Percentiles rank a stretch among this genome's conserved stretches.
Evolutionary conservation across 108 stramenopile species (phyloP).

Genomic region (Epithemia pelagica): DNA sequence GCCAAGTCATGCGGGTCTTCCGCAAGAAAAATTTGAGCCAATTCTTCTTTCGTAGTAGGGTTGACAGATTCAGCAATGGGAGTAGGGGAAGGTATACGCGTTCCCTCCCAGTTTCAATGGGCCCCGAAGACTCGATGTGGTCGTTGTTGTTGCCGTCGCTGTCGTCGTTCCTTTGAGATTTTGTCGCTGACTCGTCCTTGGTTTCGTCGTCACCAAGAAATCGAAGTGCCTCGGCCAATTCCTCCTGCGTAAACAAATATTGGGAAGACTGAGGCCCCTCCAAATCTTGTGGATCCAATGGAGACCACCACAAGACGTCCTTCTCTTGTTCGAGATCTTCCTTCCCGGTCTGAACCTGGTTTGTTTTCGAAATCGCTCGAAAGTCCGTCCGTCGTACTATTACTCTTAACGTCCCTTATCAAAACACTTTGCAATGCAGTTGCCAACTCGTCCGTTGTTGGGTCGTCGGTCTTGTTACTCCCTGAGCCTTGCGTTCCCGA

Average conservation of each 20-base stretch:
- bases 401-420: too few relatives aligned
- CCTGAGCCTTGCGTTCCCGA: too few relatives aligned
- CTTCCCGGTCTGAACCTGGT: too few relatives aligned
- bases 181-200: neutral
- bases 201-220: neutral
- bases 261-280: neutral
- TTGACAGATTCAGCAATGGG: neutral
- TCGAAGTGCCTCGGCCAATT: neutral
- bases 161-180: neutral
- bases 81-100: too few relatives aligned
- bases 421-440: too few relatives aligned
- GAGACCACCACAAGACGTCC: neutral
- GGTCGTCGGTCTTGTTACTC: too few relatives aligned
- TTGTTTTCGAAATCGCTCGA: too few relatives aligned
- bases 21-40: neutral
- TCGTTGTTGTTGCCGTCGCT: too few relatives aligned
- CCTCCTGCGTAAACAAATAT: conserved; percentile 4
- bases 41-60: neutral
- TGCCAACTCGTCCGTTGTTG: too few relatives aligned
- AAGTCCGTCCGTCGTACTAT: too few relatives aligned
- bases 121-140: neutral
- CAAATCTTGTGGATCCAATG: neutral
- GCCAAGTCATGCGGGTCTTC: neutral
- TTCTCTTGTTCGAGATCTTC: too few relatives aligned
- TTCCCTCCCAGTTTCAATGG: neutral